Percentiles rank a stretch among this genome's conserved stretches.
These are phyloP conservation scores for Trichomonascaceae sp. DNA, from an alignment of 1,139 yeast genomes.

Conservation along the genomic window DNA sequence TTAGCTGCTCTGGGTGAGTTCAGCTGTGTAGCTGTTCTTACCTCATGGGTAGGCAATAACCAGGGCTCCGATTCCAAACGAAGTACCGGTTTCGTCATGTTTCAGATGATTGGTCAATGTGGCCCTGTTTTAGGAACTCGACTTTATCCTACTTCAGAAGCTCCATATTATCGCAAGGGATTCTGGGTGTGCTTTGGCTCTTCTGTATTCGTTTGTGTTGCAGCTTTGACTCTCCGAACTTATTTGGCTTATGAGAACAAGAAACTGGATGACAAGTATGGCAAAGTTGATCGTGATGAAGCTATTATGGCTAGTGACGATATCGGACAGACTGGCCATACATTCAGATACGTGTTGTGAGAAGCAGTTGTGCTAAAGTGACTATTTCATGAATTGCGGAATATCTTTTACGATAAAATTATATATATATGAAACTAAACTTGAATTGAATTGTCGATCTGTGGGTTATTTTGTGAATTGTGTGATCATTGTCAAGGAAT, in stretches of 20 bases:
- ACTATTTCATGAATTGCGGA: too few relatives aligned
- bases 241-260: slow-evolving; percentile 21
- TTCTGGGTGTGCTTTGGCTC: slow-evolving; percentile 28
- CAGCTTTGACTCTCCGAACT: slow-evolving; percentile 20
- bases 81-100: slow-evolving; percentile 27
- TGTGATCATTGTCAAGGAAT: too few relatives aligned
- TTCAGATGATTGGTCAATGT: slow-evolving; percentile 31
- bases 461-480: too few relatives aligned
- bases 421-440: too few relatives aligned
- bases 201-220: slow-evolving; percentile 16
- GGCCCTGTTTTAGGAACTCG: slow-evolving; percentile 32
- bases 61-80: slow-evolving; percentile 30
- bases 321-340: slow-evolving; percentile 1
- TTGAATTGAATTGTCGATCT: neutral
- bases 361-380: too few relatives aligned
- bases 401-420: too few relatives aligned
- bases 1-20: slow-evolving; percentile 31
- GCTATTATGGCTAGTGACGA: slow-evolving; percentile 5
- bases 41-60: slow-evolving; percentile 31
- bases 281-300: slow-evolving; percentile 8
- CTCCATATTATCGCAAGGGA: slow-evolving; percentile 28
- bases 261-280: slow-evolving; percentile 23
- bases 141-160: slow-evolving; percentile 28
- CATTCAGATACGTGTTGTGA: slow-evolving; percentile 6
- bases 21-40: slow-evolving; percentile 27